Conservation (phyloP, 2,329 filamentous ascomycete genomes). For the Zymoseptoria pseudotritici region DNA sequence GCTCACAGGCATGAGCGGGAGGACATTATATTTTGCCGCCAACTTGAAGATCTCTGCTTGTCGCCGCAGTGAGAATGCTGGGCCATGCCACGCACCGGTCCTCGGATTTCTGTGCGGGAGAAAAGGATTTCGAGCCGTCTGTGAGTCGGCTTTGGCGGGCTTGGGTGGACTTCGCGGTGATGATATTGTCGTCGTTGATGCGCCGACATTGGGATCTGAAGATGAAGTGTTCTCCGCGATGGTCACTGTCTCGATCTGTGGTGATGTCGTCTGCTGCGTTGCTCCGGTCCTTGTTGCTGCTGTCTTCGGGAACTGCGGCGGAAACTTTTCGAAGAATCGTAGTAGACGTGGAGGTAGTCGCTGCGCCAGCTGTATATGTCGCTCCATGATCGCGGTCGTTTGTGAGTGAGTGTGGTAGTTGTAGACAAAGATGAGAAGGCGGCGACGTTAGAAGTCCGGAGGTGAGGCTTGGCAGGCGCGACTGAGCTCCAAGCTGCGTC, state of each 20-base stretch:
- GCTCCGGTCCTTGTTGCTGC: constrained; percentile 4
- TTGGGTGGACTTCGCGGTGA: constrained; percentile 36
- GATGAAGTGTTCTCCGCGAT: constrained; percentile 31
- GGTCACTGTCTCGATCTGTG: constrained; percentile 37
- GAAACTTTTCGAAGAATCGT: constrained; percentile 84
- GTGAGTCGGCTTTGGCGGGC: constrained; percentile 27
- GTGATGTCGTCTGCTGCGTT: constrained; percentile 19
- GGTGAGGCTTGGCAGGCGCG: constrained; percentile 1
- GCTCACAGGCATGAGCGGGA: constrained; percentile 28
- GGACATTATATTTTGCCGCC: constrained; percentile 51
- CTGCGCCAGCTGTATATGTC: constrained; percentile 55
- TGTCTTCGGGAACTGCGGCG: constrained; percentile 45
- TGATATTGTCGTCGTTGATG: constrained; percentile 24
- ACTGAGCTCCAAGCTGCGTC: constrained; percentile 7
- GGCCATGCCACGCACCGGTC: constrained; percentile 77
- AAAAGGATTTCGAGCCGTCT: constrained; percentile 61
- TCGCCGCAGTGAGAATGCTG: constrained; percentile 71
- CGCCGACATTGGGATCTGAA: constrained; percentile 33
- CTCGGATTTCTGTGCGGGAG: constrained; percentile 66
- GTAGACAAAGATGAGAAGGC: not conserved
- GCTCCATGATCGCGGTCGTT: constrained; percentile 14
- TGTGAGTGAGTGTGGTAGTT: constrained; percentile 5
- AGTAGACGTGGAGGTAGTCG: constrained; percentile 69
- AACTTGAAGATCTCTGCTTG: constrained; percentile 90
- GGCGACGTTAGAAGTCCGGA: constrained; percentile 4